phyloP scores from a whole-genome alignment of 495 filamentous ascomycete species.

The Annulohypoxylon bovei region DNA sequence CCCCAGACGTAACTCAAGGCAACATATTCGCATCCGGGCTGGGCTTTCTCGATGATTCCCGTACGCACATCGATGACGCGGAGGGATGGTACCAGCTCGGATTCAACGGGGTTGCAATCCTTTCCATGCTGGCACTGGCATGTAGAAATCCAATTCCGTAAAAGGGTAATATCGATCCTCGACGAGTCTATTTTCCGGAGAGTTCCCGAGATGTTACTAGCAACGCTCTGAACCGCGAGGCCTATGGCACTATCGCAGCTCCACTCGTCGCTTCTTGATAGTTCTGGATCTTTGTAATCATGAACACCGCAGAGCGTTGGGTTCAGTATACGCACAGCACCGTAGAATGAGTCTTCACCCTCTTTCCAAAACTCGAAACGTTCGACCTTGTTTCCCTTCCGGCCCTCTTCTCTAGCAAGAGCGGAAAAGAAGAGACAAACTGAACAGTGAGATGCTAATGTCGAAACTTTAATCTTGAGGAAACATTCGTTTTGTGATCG shows the following conservation, averaged over 20 bases:
- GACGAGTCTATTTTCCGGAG: neutral
- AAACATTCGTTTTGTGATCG: neutral
- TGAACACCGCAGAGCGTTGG: neutral
- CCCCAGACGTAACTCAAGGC: neutral
- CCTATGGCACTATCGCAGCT: neutral
- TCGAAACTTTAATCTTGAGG: neutral
- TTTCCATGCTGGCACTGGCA: neutral
- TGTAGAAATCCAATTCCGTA: neutral
- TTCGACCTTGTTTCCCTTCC: neutral
- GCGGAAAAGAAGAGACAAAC: neutral
- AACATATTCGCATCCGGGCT: neutral
- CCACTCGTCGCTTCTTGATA: neutral
- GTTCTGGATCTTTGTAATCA: neutral
- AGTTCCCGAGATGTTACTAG: neutral
- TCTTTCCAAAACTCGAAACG: neutral
- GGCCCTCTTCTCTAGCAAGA: neutral
- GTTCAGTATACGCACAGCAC: neutral
- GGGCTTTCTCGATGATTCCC: neutral
- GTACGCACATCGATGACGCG: neutral
- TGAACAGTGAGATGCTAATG: neutral
- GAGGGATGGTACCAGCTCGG: neutral
- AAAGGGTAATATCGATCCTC: neutral
- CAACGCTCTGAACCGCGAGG: neutral
- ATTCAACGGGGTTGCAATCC: neutral
- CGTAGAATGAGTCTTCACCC: neutral